Evolutionary conservation across 805 yeast species (phyloP).

Genomic region (Candida loeiensis): DNA sequence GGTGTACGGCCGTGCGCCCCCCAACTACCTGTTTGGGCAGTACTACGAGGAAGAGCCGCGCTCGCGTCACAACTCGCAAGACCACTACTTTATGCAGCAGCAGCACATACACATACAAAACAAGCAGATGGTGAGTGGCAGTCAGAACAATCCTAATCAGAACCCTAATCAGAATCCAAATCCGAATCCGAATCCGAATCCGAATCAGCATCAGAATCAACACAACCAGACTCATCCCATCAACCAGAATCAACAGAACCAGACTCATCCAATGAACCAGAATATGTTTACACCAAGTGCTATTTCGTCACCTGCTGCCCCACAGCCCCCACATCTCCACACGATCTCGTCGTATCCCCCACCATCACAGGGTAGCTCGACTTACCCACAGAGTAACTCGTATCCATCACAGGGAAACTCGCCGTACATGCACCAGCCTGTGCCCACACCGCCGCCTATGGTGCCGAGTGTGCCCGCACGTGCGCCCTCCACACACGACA

Average conservation of each 20-base stretch:
- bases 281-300: neutral
- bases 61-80: constrained; percentile 5
- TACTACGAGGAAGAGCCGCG: constrained; percentile 6
- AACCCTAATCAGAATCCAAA: constrained; percentile 12
- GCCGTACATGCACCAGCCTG: constrained; percentile 6
- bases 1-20: constrained; percentile 5
- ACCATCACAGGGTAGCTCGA: too few relatives aligned
- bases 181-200: constrained; percentile 12
- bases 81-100: constrained; percentile 8
- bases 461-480: constrained; percentile 9
- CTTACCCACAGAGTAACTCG: too few relatives aligned
- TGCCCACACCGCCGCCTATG: constrained; percentile 6
- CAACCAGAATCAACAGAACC: constrained; percentile 8
- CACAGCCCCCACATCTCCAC: neutral
- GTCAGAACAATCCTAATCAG: constrained; percentile 13
- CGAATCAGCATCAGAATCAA: constrained; percentile 14
- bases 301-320: neutral
- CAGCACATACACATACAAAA: constrained; percentile 7
- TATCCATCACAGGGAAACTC: too few relatives aligned
- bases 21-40: constrained; percentile 4
- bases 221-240: constrained; percentile 6
- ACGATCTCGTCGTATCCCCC: too few relatives aligned
- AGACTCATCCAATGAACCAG: constrained; percentile 1
- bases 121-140: neutral
- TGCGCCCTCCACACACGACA: constrained; percentile 8